phyloP scores from a whole-genome alignment of 139 green algal genomes.

The Chlamydomonas eustigma region DNA sequence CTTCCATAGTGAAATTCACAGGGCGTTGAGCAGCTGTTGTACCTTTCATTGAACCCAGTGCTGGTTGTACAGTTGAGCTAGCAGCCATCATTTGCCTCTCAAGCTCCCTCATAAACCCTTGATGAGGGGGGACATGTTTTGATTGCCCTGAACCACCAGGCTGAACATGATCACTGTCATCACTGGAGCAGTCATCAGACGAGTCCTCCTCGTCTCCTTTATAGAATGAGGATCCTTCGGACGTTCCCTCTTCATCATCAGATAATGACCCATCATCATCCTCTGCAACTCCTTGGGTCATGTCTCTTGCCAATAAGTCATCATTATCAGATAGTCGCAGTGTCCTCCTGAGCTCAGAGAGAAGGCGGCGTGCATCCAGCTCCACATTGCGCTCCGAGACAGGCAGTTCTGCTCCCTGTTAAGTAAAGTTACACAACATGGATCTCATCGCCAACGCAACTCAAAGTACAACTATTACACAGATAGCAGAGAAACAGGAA shows the following conservation, averaged over 20 bases:
- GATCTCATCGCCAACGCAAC: slow-evolving; percentile 30
- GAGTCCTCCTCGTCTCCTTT: slow-evolving; percentile 10
- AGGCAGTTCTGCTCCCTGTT: slow-evolving; percentile 1
- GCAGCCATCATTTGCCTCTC: background rate
- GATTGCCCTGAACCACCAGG: too few species aligned
- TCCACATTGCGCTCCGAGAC: background rate
- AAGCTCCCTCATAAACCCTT: background rate
- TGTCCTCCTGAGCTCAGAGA: background rate
- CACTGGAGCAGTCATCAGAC: slow-evolving; percentile 19
- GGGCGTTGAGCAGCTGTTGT: too few species aligned
- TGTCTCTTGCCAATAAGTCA: background rate
- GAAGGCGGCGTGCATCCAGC: background rate
- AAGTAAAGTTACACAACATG: background rate
- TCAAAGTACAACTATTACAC: too few species aligned
- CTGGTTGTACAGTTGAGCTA: too few species aligned
- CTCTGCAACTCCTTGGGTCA: too few species aligned
- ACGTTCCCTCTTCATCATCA: slow-evolving; percentile 18
- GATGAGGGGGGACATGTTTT: background rate
- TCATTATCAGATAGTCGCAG: slow-evolving; percentile 1
- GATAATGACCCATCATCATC: slow-evolving; percentile 1
- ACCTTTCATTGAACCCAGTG: too few species aligned
- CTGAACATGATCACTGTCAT: too few species aligned
- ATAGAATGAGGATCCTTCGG: slow-evolving; percentile 39
- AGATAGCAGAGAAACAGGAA: too few species aligned
- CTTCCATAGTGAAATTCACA: background rate